Base-by-base conservation (phyloP, 805 yeast species). In the Candida dendrica region DNA sequence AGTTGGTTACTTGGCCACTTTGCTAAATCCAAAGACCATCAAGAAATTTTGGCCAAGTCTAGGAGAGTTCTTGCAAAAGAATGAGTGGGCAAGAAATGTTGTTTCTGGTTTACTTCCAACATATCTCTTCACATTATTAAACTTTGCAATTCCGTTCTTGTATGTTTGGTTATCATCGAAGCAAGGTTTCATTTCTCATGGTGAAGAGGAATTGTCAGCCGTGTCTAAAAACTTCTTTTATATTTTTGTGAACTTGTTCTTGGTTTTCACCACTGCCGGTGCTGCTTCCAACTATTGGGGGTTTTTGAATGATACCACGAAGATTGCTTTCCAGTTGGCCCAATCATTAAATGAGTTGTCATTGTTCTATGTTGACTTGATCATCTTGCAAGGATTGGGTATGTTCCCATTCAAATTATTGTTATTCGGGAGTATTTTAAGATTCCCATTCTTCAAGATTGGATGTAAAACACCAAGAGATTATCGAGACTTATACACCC, bases 211-310 rank as follows among this genome's bases (percentile, higher is more conserved):
- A 59, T 65, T 89, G 15, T 84, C 96, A 0, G 77, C 89, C 19
- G 95, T 91, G 3, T 80, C 93, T 22, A 91, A 91, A 64, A 93
- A 93, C 66, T 91, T 90, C 65, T 90, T 93, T 59, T 93, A 89
- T 62, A 84, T 90, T 31, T 93, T 93, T 65, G 95, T 91, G 48
- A 91, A 91, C 61, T 71, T 93, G 74, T 93, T 91, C 58, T 69
- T 91, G 56, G 95, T 91, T 22, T 93, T 93, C 66, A 91, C 98
- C 1, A 74, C 90, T 54, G 95, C 95, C 7, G 96, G 96, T 48
- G 87, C 96, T 1, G 91, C 93, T 1, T 80, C 93, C 6, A 79
- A 79, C 50, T 78, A 79, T 49, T 80, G 87, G 86, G 81, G 84
- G 35, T 78, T 79, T 47, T 68, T 90, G 40, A 84, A 87, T 58